Evolutionary conservation across 1,284 basidiomycete genomes (phyloP).

Genomic region (Serendipita sp.): DNA sequence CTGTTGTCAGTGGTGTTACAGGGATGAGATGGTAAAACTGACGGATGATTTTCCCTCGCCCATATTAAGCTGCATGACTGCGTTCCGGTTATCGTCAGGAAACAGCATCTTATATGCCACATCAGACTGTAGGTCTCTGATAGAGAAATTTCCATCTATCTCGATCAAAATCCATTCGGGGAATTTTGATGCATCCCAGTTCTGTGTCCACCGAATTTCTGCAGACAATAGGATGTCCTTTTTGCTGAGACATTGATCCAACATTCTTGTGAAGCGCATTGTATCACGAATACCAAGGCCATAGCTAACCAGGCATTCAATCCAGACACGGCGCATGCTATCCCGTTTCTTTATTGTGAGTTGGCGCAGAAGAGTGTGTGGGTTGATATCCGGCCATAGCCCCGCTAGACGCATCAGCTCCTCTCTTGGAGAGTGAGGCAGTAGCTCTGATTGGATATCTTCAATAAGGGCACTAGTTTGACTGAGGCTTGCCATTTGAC

Average conservation of each 20-base stretch:
- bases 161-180: constrained; percentile 35
- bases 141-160: constrained; percentile 31
- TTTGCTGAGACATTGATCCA: background rate
- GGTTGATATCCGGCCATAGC: background rate
- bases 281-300: background rate
- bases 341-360: background rate
- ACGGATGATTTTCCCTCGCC: constrained; percentile 43
- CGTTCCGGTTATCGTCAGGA: constrained; percentile 25
- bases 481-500: too few relatives aligned
- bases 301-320: background rate
- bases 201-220: constrained; percentile 9
- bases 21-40: background rate
- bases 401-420: background rate
- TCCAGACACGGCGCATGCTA: background rate
- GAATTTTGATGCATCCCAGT: constrained; percentile 14
- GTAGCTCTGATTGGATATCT: background rate
- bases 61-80: constrained; percentile 40
- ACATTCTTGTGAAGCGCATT: background rate
- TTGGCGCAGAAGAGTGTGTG: background rate
- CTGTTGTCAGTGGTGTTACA: background rate
- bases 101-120: constrained; percentile 35
- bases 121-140: constrained; percentile 27
- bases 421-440: background rate
- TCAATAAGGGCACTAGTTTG: background rate
- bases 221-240: background rate